A percentile compares a stretch with the other conserved stretches of the same genome.
Evolutionary conservation across 139 green algal species (phyloP).

Genomic region (Chlamydomonas incerta): DNA sequence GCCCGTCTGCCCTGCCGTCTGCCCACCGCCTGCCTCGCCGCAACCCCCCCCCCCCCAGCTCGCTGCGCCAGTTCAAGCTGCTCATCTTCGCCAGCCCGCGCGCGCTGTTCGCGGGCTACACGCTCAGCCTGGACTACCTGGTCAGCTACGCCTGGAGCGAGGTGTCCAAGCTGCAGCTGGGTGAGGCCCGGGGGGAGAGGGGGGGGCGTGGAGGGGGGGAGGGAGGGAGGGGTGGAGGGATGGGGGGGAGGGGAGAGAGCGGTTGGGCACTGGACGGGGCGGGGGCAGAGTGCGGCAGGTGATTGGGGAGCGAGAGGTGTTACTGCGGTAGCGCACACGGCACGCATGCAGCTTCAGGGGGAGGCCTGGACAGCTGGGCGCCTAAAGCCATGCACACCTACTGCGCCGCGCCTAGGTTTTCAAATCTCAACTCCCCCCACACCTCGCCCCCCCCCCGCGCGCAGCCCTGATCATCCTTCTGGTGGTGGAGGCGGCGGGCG

Average conservation of each 20-base stretch:
- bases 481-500: slow-evolving; percentile 26
- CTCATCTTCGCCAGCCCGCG: background rate
- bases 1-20: background rate
- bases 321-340: no score
- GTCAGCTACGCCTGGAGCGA: background rate
- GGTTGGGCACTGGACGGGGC: no score
- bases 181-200: background rate
- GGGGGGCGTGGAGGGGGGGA: background rate
- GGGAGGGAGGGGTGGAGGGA: background rate
- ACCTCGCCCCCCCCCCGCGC: background rate
- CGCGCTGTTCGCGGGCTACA: slow-evolving; percentile 31
- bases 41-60: background rate
- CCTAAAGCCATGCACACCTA: background rate
- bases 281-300: no score
- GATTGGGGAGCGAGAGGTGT: no score
- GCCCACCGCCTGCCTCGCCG: no score
- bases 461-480: slow-evolving; percentile 23
- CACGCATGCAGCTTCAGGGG: no score
- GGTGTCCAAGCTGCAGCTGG: background rate
- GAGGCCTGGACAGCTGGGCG: no score
- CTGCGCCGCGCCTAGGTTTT: background rate
- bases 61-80: slow-evolving; percentile 13
- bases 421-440: background rate
- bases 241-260: background rate
- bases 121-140: slow-evolving; percentile 24